These are phyloP conservation scores for Cyclocybe aegerita DNA, from an alignment of 768 basidiomycete genomes.

Conservation along the genomic window DNA sequence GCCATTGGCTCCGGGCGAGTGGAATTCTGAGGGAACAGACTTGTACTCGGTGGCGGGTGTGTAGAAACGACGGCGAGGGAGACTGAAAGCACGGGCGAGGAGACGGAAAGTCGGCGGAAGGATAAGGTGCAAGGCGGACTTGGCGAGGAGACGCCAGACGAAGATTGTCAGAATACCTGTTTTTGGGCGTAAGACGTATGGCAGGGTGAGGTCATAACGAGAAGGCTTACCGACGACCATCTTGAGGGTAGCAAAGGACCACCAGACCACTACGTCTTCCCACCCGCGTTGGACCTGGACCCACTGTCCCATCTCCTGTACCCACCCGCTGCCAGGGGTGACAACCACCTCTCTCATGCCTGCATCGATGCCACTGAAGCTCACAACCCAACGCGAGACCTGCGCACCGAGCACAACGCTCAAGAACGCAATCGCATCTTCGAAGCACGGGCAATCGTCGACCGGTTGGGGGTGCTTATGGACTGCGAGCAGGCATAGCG, in stretches of 20 bases:
- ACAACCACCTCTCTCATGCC: conserved; percentile 22
- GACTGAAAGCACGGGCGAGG: conserved; percentile 60
- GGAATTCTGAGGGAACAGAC: conserved; percentile 58
- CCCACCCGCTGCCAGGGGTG: conserved; percentile 62
- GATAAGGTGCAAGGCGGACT: conserved; percentile 66
- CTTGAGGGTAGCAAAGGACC: conserved; percentile 45
- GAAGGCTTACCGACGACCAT: conserved; percentile 39
- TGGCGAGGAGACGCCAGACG: conserved; percentile 85
- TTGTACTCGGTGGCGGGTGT: conserved; percentile 89
- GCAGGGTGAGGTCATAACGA: background rate
- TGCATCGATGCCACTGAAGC: conserved; percentile 39
- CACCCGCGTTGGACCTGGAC: conserved; percentile 32
- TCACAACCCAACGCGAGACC: conserved; percentile 66
- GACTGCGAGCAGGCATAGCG: conserved; percentile 70
- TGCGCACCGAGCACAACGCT: conserved; percentile 78
- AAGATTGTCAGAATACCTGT: conserved; percentile 77
- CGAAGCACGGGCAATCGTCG: conserved; percentile 97
- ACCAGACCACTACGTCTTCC: conserved; percentile 44
- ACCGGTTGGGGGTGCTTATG: conserved; percentile 92
- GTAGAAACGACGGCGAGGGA: conserved; percentile 88
- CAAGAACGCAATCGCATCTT: conserved; percentile 93
- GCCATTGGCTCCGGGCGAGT: conserved; percentile 29
- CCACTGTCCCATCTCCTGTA: conserved; percentile 30
- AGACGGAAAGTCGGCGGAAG: conserved; percentile 86
- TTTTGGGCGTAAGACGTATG: conserved; percentile 16